phyloP scores from a whole-genome alignment of 768 basidiomycete genomes.

The Clitopilus hobsonii region DNA sequence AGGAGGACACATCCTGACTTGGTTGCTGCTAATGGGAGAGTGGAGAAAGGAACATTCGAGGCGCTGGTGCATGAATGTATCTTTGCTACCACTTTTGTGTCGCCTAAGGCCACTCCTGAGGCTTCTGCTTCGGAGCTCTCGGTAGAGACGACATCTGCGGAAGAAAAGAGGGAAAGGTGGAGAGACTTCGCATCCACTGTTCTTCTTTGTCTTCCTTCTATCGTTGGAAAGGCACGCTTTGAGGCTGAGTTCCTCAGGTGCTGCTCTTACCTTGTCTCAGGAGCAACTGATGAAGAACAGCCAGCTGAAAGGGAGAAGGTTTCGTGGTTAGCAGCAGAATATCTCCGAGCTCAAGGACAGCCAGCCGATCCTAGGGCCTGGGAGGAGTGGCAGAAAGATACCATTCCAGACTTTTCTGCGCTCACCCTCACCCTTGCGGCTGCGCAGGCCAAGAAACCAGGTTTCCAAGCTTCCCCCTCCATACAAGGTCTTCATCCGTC shows the following conservation, averaged over 20 bases:
- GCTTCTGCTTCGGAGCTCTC: conserved; percentile 9
- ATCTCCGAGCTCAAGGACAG: conserved; percentile 51
- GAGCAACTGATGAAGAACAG: conserved; percentile 38
- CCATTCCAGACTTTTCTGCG: conserved; percentile 37
- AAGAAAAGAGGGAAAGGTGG: conserved; percentile 35
- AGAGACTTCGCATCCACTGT: conserved; percentile 59
- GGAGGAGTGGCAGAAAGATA: conserved; percentile 52
- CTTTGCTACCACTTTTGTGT: conserved; percentile 66
- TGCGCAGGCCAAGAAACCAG: background rate
- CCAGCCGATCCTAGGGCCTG: conserved; percentile 51
- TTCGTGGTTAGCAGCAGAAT: conserved; percentile 62
- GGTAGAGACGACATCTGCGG: conserved; percentile 13
- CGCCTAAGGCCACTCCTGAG: conserved; percentile 8
- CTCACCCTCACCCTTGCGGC: conserved; percentile 27
- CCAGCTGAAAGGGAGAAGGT: conserved; percentile 37
- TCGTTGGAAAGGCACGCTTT: conserved; percentile 51
- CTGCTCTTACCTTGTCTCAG: conserved; percentile 59
- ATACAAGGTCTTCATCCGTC: conserved; percentile 49
- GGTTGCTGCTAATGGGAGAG: conserved; percentile 30
- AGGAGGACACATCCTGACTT: conserved; percentile 70
- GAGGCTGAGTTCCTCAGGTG: conserved; percentile 69
- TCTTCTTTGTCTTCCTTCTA: conserved; percentile 53
- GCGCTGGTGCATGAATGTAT: conserved; percentile 79
- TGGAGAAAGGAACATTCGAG: conserved; percentile 70
- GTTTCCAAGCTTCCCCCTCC: conserved; percentile 32